These are phyloP conservation scores for Echinosphaeria canescens DNA, from an alignment of 2,329 filamentous ascomycete species.

Conservation along the genomic window DNA sequence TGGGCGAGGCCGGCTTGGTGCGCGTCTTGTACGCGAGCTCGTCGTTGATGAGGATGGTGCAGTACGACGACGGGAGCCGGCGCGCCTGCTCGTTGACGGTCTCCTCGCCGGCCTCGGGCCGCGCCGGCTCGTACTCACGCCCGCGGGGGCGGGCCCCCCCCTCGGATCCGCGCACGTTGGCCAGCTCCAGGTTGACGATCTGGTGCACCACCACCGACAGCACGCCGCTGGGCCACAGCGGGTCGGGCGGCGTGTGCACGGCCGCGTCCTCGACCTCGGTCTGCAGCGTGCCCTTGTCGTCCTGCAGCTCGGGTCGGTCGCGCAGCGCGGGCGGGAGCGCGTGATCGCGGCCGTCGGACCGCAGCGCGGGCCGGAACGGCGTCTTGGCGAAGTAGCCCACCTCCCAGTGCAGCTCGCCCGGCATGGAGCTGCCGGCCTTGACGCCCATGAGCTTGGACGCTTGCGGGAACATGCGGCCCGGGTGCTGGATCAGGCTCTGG, in stretches of 20 bases:
- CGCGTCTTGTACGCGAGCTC: slow-evolving; percentile 82
- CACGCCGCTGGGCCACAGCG: slow-evolving; percentile 86
- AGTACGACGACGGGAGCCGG: slow-evolving; percentile 75
- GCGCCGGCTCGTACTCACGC: slow-evolving; percentile 74
- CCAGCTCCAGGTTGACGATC: slow-evolving; percentile 85
- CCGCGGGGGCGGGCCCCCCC: too few species aligned
- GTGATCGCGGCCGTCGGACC: slow-evolving; percentile 71
- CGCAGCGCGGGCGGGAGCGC: slow-evolving; percentile 53
- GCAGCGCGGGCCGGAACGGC: slow-evolving; percentile 61
- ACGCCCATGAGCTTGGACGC: slow-evolving; percentile 66
- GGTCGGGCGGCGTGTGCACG: slow-evolving; percentile 76
- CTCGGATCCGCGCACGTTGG: slow-evolving; percentile 77
- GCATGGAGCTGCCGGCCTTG: slow-evolving; percentile 72
- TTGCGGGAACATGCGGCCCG: slow-evolving; percentile 81
- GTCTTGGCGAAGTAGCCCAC: slow-evolving; percentile 91
- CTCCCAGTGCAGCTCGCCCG: slow-evolving; percentile 87
- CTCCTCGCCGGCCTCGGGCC: slow-evolving; percentile 63
- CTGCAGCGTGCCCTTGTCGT: slow-evolving; percentile 64
- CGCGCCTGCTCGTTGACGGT: slow-evolving; percentile 67
- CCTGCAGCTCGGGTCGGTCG: slow-evolving; percentile 58
- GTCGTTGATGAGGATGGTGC: slow-evolving; percentile 79
- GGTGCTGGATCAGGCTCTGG: slow-evolving; percentile 86
- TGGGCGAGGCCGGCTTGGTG: slow-evolving; percentile 79
- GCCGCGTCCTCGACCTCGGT: slow-evolving; percentile 64
- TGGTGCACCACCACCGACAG: slow-evolving; percentile 78